These are phyloP conservation scores for Aspergillus sp. DNA, from an alignment of 2,329 filamentous ascomycete species.

Conservation along the genomic window DNA sequence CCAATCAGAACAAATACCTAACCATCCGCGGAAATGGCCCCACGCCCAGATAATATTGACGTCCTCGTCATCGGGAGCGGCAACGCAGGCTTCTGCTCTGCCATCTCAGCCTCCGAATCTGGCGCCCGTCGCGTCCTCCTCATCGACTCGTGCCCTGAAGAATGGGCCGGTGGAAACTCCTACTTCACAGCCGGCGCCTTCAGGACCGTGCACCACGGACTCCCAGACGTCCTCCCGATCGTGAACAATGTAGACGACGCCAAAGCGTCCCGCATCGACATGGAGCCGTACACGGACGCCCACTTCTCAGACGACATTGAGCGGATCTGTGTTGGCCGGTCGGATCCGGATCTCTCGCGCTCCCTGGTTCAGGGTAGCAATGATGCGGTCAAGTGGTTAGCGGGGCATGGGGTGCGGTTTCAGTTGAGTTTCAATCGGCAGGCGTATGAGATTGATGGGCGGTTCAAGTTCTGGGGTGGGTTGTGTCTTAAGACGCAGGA, in stretches of 20 bases:
- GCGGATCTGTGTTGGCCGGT: constrained; percentile 56
- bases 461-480: constrained; percentile 67
- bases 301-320: constrained; percentile 59
- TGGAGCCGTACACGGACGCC: constrained; percentile 55
- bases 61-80: constrained; percentile 61
- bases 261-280: constrained; percentile 54
- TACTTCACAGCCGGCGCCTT: constrained; percentile 67
- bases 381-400: constrained; percentile 56
- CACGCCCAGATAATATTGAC: constrained; percentile 13
- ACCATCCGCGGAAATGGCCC: too few relatives aligned
- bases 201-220: constrained; percentile 56
- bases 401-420: constrained; percentile 55
- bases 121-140: constrained; percentile 46
- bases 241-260: constrained; percentile 58
- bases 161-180: constrained; percentile 63
- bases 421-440: constrained; percentile 65
- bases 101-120: constrained; percentile 50
- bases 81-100: constrained; percentile 64
- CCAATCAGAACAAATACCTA: neutral
- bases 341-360: constrained; percentile 50
- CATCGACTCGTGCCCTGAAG: constrained; percentile 59
- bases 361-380: constrained; percentile 55
- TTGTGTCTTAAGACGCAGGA: constrained; percentile 59
- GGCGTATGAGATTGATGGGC: constrained; percentile 62
- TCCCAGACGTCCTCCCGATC: constrained; percentile 58